These are phyloP conservation scores for Metschnikowia cubensis DNA, from an alignment of 805 yeast genomes.

Conservation along the genomic window DNA sequence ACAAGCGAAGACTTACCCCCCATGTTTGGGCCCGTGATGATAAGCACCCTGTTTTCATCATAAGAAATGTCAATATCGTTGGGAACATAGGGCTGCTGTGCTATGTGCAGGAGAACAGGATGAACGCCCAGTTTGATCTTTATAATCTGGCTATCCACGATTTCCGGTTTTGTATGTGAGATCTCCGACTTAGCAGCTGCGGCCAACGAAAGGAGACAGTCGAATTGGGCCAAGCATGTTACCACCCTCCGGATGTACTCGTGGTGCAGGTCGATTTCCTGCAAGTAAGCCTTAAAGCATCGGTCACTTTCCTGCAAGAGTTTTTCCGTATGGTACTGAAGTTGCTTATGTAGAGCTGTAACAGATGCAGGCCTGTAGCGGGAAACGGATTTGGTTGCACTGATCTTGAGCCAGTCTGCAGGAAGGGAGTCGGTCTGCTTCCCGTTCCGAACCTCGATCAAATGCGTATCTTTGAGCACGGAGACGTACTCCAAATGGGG, in stretches of 20 bases:
- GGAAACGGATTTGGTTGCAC: conserved; percentile 62
- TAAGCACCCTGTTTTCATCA: conserved; percentile 46
- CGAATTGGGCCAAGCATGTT: conserved; percentile 14
- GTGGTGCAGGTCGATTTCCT: conserved; percentile 29
- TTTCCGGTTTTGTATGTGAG: conserved; percentile 14
- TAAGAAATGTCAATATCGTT: conserved; percentile 55
- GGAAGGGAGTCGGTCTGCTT: conserved; percentile 59
- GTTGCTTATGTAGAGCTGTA: conserved; percentile 44
- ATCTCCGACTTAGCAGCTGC: conserved; percentile 4
- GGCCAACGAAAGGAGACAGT: conserved; percentile 16
- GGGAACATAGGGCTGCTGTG: conserved; percentile 48
- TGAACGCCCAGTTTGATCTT: conserved; percentile 57
- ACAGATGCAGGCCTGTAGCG: conserved; percentile 69
- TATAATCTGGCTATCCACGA: conserved; percentile 43
- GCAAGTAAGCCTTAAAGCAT: conserved; percentile 43
- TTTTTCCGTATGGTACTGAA: conserved; percentile 59
- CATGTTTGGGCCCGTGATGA: conserved; percentile 86
- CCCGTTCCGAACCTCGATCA: conserved; percentile 69
- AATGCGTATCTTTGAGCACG: conserved; percentile 61
- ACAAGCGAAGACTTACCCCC: conserved; percentile 83
- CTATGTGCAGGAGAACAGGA: conserved; percentile 58
- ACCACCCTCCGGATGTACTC: conserved; percentile 22
- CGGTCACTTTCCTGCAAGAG: conserved; percentile 44
- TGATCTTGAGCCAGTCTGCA: conserved; percentile 69
- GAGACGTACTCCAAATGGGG: conserved; percentile 55